Evolutionary conservation across 2,329 filamentous ascomycete genomes (phyloP).

Genomic region (Beauveria bassiana): DNA sequence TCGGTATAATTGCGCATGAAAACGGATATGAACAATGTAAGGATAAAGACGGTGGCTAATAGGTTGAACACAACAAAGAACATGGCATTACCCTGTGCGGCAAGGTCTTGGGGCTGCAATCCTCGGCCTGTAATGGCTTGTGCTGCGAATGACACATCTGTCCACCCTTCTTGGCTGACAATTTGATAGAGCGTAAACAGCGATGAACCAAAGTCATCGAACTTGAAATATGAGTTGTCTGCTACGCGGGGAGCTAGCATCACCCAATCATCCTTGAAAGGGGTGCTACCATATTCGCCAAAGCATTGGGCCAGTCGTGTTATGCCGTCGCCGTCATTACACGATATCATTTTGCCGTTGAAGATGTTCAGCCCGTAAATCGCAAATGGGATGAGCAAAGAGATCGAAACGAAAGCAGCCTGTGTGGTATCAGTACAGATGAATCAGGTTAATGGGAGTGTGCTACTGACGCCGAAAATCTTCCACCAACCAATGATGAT

Average conservation of each 20-base stretch:
- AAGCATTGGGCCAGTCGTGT: slow-evolving; percentile 66
- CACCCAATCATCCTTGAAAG: slow-evolving; percentile 67
- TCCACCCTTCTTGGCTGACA: slow-evolving; percentile 97
- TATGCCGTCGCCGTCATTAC: slow-evolving; percentile 57
- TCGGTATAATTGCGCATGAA: slow-evolving; percentile 99
- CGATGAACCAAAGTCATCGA: slow-evolving; percentile 89
- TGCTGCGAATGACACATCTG: slow-evolving; percentile 78
- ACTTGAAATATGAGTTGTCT: slow-evolving; percentile 77
- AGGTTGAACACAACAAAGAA: slow-evolving; percentile 98
- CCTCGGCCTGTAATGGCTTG: slow-evolving; percentile 74
- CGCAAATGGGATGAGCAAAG: slow-evolving; percentile 89
- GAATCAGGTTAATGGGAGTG: not conserved
- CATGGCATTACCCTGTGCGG: slow-evolving; percentile 74
- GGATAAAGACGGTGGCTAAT: slow-evolving; percentile 88
- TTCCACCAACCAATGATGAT: slow-evolving; percentile 94
- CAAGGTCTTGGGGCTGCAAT: slow-evolving; percentile 61
- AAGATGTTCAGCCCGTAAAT: slow-evolving; percentile 95
- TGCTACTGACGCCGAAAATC: slow-evolving; percentile 62
- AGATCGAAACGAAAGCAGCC: slow-evolving; percentile 88
- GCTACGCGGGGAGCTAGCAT: slow-evolving; percentile 77
- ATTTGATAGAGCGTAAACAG: slow-evolving; percentile 98
- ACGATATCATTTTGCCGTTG: slow-evolving; percentile 68
- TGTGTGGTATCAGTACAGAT: slow-evolving; percentile 18
- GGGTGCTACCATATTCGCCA: slow-evolving; percentile 69
- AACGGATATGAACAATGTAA: slow-evolving; percentile 96